Evolutionary conservation across 148 eudicot genomes (phyloP).

Genomic region (Cornus suecica): DNA sequence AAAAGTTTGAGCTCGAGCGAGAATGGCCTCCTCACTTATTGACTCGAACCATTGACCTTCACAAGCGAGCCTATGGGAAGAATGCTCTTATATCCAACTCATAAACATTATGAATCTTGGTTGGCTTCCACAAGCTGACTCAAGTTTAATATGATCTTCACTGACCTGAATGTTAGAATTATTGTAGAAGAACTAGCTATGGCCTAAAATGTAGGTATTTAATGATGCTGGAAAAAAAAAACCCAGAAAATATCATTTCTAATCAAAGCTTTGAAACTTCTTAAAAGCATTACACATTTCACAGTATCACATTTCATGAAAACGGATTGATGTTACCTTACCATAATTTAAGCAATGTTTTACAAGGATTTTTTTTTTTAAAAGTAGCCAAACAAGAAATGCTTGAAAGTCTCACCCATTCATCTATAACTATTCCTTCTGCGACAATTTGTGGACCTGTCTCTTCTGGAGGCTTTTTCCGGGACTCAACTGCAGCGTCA

Average conservation of each 20-base stretch:
- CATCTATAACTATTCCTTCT: constrained; percentile 63
- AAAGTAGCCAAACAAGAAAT: no score
- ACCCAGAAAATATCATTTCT: neutral
- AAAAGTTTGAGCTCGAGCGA: no score
- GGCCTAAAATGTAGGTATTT: neutral
- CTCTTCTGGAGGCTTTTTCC: constrained; percentile 50
- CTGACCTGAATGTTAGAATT: neutral
- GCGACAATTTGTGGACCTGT: constrained; percentile 39
- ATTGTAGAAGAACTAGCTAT: neutral
- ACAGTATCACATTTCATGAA: neutral
- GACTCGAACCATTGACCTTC: no score
- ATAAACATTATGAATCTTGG: no score
- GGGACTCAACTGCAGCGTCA: constrained; percentile 47
- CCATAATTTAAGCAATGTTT: neutral
- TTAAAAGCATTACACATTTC: no score
- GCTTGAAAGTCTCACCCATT: constrained; percentile 41
- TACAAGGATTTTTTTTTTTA: no score
- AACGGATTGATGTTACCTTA: neutral
- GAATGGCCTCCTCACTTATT: no score
- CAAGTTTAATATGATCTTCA: neutral
- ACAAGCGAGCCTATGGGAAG: no score
- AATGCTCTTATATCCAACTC: no score
- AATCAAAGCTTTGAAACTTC: no score
- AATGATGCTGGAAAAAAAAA: neutral
- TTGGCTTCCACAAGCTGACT: no score